Evolutionary conservation across 805 yeast species (phyloP).

Genomic region (Middelhovenomyces tepae): DNA sequence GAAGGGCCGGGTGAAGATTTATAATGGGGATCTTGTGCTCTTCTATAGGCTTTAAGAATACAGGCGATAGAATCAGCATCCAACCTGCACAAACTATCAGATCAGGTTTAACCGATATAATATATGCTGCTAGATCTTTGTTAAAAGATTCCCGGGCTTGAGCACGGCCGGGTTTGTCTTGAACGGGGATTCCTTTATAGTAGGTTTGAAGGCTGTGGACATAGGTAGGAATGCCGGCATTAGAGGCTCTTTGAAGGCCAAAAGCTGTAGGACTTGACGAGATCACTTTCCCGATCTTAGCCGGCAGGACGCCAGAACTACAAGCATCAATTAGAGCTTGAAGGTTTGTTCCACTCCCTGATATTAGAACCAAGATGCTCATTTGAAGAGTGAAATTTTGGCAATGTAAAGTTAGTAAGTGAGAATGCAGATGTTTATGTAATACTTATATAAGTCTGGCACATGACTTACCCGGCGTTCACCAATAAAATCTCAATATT

Average conservation of each 20-base stretch:
- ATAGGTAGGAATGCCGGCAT: conserved; percentile 57
- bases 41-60: conserved; percentile 59
- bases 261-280: conserved; percentile 83
- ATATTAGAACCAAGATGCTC: conserved; percentile 66
- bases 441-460: too few species aligned
- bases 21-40: conserved; percentile 65
- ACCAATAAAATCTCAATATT: too few species aligned
- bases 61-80: conserved; percentile 85
- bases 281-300: conserved; percentile 60
- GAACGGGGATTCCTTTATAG: conserved; percentile 67
- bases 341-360: conserved; percentile 92
- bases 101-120: conserved; percentile 62
- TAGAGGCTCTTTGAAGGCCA: conserved; percentile 72
- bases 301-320: conserved; percentile 30
- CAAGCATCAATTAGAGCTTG: conserved; percentile 87
- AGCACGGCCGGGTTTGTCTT: conserved; percentile 47
- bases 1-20: conserved; percentile 93
- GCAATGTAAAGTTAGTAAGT: too few species aligned
- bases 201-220: conserved; percentile 66
- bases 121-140: conserved; percentile 61
- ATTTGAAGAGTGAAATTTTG: too few species aligned
- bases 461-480: too few species aligned
- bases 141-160: conserved; percentile 66
- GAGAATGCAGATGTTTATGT: conserved; percentile 3
- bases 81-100: conserved; percentile 97